Percentiles rank a stretch among this genome's conserved stretches.
phyloP scores from a whole-genome alignment of 441 rosid genomes.

The Biscutella auriculata region DNA sequence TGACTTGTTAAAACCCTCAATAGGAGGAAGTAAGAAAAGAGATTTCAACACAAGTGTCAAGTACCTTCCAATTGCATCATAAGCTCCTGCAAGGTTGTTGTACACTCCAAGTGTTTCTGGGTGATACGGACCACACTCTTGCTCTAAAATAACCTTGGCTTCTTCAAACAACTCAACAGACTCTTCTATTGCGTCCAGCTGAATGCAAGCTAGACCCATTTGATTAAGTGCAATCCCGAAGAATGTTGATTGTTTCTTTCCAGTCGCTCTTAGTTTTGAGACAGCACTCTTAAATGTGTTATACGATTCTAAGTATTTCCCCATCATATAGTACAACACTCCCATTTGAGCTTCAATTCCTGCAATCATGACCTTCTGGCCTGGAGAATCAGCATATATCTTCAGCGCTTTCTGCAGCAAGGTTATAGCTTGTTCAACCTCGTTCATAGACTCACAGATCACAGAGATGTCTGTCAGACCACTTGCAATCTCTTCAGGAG shows the following conservation, averaged over 20 bases:
- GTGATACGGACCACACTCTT: constrained; percentile 52
- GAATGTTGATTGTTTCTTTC: constrained; percentile 58
- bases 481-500: constrained; percentile 58
- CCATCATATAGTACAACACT: constrained; percentile 61
- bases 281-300: constrained; percentile 37
- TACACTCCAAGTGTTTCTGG: constrained; percentile 63
- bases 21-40: neutral
- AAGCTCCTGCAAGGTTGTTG: constrained; percentile 61
- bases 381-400: constrained; percentile 43
- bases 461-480: constrained; percentile 54
- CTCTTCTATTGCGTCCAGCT: constrained; percentile 37
- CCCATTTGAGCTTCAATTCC: constrained; percentile 74
- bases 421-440: constrained; percentile 48
- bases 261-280: constrained; percentile 41
- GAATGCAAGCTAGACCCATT: constrained; percentile 68
- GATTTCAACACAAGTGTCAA: constrained; percentile 6
- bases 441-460: constrained; percentile 58
- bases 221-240: constrained; percentile 66
- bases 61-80: constrained; percentile 61
- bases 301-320: constrained; percentile 47
- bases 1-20: neutral
- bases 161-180: constrained; percentile 57
- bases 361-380: constrained; percentile 48
- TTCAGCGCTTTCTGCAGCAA: constrained; percentile 49
- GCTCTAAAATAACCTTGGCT: constrained; percentile 40